Evolutionary conservation across 225 moss, liverwort and hornwort species (phyloP), one percentile per base, ranked within the genome.

Genomic region (Thuidium tamariscinum): DNA sequence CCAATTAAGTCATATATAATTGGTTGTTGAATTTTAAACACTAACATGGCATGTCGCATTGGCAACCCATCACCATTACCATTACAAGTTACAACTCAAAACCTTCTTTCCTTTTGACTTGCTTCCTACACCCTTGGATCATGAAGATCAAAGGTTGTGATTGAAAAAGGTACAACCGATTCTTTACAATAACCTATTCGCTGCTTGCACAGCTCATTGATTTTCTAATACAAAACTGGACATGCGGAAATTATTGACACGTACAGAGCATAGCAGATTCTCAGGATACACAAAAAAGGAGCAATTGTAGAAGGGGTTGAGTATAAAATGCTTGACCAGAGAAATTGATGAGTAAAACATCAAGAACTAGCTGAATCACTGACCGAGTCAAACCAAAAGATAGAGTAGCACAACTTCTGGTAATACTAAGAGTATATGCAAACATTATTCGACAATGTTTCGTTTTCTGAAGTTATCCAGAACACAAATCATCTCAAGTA

Each of bases 401-500:
- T 27, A 62, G 23, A 61, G 83, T 20, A 42, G 19, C 46, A 46
- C 48, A 30, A 39, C 62, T 29, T 55, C 34, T 74, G 54, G 32
- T 36, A 20, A 44, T 75, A 83, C 39, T 66, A 30, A 48, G 30
- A 30, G 42, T 52, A 37, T 19, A 48, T 37, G 22, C 30, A 85
- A 6, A 8, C 66, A 61, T 83, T 37, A 49, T n/a, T 63, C 27
- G 60, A 67, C 32, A 86, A 74, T 30, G 81, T 32, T 68, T 67
- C 69, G 22, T 66, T 87, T 67, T 86, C 83, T 85, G 80, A 80
- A 64, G 32, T 30, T 77, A 44, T 84, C 82, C 54, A 90, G 59
- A 72, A 86, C 71, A 73, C 89, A 86, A 81, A 76, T 77, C 86
- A 84, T 84, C 84, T 80, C 76, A 64, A 54, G 62, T 66, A 86